A percentile compares a stretch with the other conserved stretches of the same genome.
These are phyloP conservation scores for Cyberlindnera suaveolens DNA, from an alignment of 805 yeast genomes.

Conservation along the genomic window DNA sequence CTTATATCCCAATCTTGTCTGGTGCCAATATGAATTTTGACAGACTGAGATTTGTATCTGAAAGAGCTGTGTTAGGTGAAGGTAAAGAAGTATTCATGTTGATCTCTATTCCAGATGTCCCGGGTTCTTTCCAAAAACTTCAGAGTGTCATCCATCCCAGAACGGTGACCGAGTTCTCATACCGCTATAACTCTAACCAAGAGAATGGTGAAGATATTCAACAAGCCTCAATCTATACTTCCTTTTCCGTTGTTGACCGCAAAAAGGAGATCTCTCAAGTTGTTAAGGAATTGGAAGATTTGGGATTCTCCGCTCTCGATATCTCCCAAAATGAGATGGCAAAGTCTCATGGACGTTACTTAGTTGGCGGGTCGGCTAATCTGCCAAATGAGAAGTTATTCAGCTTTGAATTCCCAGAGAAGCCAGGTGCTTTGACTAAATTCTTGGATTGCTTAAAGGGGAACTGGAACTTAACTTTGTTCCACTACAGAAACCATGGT, in stretches of 20 bases:
- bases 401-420: constrained; percentile 93
- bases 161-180: constrained; percentile 89
- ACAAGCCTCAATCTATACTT: constrained; percentile 77
- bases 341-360: constrained; percentile 90
- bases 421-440: constrained; percentile 87
- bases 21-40: constrained; percentile 99
- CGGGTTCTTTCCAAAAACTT: constrained; percentile 81
- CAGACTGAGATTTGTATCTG: constrained; percentile 90
- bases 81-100: constrained; percentile 92
- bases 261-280: constrained; percentile 66
- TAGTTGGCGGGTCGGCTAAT: constrained; percentile 85
- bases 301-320: constrained; percentile 73
- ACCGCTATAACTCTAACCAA: constrained; percentile 55
- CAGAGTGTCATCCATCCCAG: constrained; percentile 81
- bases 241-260: constrained; percentile 78
- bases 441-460: constrained; percentile 67
- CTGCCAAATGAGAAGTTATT: constrained; percentile 71
- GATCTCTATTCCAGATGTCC: constrained; percentile 85
- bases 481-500: constrained; percentile 97
- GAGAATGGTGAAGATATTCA: constrained; percentile 21
- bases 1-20: constrained; percentile 79
- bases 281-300: constrained; percentile 46
- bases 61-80: constrained; percentile 97
- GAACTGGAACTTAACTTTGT: constrained; percentile 88
- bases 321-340: constrained; percentile 93